Evolutionary conservation across 805 yeast species (phyloP), one percentile per base, ranked within the genome.

Genomic region (Ogataea zsoltii): DNA sequence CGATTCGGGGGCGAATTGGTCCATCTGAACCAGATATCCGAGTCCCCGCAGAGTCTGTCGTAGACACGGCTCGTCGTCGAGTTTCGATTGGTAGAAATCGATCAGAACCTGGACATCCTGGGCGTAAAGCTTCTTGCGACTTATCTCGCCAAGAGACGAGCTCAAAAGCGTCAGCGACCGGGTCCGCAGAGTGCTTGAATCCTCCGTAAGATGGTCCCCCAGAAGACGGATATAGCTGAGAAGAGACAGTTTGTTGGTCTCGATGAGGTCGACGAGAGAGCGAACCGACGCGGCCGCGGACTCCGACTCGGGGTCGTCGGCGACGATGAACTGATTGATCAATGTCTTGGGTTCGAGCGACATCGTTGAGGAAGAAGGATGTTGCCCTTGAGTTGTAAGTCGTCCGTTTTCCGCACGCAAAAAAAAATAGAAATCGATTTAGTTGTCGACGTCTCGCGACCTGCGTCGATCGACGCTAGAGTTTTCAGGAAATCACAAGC

Each of bases 31-130:
- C 11, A 89, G 61, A 1, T 81, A 70, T 14, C 57, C 58, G 7
- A 91, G 51, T 0, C 89, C 90, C 9, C 57, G 60, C 2, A 85
- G 62, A 1, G 83, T 74, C 48, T 79, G 78, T 31, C 67, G 67
- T 25, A 80, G 57, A 34, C 85, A 74, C 3, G 71, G 64, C 13
- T 74, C 70, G 57, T 90, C 97, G 11, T 81, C 85, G 17, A 88
- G 62, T 53, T 92, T 85, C 14, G 82, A 80, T 13, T 75, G 48
- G 44, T 80, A 76, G 62, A 92, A 92, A 5, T 76, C 74, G 14
- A 75, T 45, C 42, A 80, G 62, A 11, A 78, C 83, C 19, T 63
- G 57, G 7, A 78, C 65, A 53, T 80, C 85, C 37, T 74, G 76
- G 16, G 66, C 60, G n/a, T 56, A 56, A 7, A 67, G 56, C 15